These are phyloP conservation scores for Gomphus bonarii DNA, from an alignment of 1,284 basidiomycete genomes.

Conservation along the genomic window DNA sequence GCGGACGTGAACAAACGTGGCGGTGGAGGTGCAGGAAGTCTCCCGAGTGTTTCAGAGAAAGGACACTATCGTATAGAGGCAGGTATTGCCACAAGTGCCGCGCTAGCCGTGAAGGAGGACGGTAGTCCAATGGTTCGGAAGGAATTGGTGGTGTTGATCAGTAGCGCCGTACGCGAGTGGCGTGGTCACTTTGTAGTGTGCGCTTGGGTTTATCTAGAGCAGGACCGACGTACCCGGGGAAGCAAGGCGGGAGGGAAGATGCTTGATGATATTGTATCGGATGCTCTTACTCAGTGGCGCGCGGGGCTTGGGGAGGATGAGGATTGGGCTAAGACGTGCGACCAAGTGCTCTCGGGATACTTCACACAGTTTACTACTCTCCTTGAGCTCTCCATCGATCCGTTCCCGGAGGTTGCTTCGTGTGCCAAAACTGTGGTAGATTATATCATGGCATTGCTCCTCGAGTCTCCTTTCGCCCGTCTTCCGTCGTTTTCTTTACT, in stretches of 20 bases:
- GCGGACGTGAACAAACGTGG: conserved; percentile 17
- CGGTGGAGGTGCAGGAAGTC: conserved; percentile 78
- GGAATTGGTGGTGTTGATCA: conserved; percentile 86
- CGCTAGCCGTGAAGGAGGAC: conserved; percentile 81
- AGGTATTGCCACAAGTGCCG: conserved; percentile 50
- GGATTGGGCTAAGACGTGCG: conserved; percentile 69
- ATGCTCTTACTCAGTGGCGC: conserved; percentile 72
- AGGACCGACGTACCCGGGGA: conserved; percentile 46
- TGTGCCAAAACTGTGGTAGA: conserved; percentile 89
- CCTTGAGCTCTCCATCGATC: conserved; percentile 87
- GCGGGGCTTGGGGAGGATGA: conserved; percentile 54
- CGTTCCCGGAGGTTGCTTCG: conserved; percentile 86
- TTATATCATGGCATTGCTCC: conserved; percentile 81
- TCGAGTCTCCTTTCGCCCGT: conserved; percentile 79
- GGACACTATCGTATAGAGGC: conserved; percentile 26
- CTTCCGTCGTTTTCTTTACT: conserved; percentile 53
- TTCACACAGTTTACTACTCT: conserved; percentile 89
- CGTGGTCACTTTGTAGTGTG: conserved; percentile 92
- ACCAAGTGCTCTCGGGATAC: conserved; percentile 73
- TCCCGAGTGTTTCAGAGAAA: conserved; percentile 69
- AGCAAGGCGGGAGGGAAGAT: conserved; percentile 14
- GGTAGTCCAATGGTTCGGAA: conserved; percentile 95
- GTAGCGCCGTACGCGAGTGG: conserved; percentile 93
- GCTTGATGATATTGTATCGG: conserved; percentile 30
- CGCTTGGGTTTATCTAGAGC: conserved; percentile 93